A percentile compares a stretch with the other conserved stretches of the same genome.
phyloP scores from a whole-genome alignment of 768 basidiomycete genomes.

The Collybia nuda region DNA sequence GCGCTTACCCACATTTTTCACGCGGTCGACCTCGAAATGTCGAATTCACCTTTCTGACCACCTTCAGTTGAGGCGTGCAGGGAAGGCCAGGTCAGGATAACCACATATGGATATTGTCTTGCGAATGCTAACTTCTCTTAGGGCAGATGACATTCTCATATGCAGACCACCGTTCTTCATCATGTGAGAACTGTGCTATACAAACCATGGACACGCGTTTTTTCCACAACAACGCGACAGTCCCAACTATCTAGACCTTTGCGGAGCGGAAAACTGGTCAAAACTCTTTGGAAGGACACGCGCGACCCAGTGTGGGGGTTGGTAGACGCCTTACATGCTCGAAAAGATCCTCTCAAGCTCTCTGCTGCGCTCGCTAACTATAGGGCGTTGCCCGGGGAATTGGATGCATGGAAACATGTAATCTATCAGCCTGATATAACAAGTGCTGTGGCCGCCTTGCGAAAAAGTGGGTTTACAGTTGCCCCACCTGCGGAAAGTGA shows the following conservation, averaged over 20 bases:
- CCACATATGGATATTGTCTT: neutral
- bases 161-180: constrained; percentile 17
- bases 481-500: constrained; percentile 1
- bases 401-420: constrained; percentile 35
- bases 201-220: constrained; percentile 12
- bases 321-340: constrained; percentile 31
- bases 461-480: constrained; percentile 1
- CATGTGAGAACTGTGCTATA: constrained; percentile 3
- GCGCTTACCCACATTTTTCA: constrained; percentile 15
- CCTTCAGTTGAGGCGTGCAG: neutral
- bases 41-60: constrained; percentile 13
- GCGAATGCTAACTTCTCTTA: neutral
- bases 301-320: constrained; percentile 42
- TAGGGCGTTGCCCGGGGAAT: constrained; percentile 35
- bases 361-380: constrained; percentile 28
- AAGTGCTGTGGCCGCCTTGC: constrained; percentile 23
- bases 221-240: constrained; percentile 13
- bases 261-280: constrained; percentile 30
- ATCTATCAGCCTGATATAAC: constrained; percentile 33
- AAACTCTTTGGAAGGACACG: constrained; percentile 30
- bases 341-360: constrained; percentile 19
- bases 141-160: constrained; percentile 19
- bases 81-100: neutral
- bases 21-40: constrained; percentile 15
- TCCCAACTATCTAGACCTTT: constrained; percentile 14